Base-by-base conservation (phyloP, 768 basidiomycete genomes). In the Rhodotorula kratochvilovae region DNA sequence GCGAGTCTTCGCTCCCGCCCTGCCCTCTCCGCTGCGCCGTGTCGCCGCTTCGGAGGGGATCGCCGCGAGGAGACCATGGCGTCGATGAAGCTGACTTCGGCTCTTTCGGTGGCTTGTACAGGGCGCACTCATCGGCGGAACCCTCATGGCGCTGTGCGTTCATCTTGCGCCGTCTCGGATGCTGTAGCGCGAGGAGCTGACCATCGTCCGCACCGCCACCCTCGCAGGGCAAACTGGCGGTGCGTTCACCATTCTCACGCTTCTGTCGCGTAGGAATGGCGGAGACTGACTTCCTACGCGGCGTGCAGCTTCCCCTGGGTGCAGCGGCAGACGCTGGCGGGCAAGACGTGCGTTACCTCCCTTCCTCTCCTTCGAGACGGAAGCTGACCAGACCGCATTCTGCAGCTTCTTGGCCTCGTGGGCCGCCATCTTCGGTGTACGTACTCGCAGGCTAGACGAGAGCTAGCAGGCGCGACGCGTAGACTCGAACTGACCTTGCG, bases 181-280 rank as follows among this genome's bases (percentile, higher is more conserved):
- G 2, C 3, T 27, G 23, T 21, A 31, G 17, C 17, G 17, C 23
- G 29, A 27, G 21, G 33, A 27, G 36, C 27, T 45, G 58, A 61
- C 59, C 43, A n/a, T 39, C 8, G 39, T 43, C 29, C 12, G n/a
- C 29, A 29, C 58, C 39, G 39, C 60, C 45, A n/a, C 60, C 19
- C 25, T 13, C 46, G 31, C 63, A 63, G 63, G 7, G 63, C 65
- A 48, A 60, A 71, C 70, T 71, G 70, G 70, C 53, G 68, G 65
- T 66, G 8, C 35, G 65, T 48, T 19, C 6, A 1, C 16, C 19
- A 1, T 21, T 1, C 23, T 23, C 19, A 12, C 12, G 3, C 15
- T 23, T n/a, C 21, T n/a, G n/a, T 16, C 12, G 16, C 10, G 25
- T 25, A 7, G 23, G 10, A 23, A 4, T n/a, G 27, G 23, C 6